Evolutionary conservation across 192 early-diverging fungal species (phyloP).

Genomic region (Coemansia sp.): DNA sequence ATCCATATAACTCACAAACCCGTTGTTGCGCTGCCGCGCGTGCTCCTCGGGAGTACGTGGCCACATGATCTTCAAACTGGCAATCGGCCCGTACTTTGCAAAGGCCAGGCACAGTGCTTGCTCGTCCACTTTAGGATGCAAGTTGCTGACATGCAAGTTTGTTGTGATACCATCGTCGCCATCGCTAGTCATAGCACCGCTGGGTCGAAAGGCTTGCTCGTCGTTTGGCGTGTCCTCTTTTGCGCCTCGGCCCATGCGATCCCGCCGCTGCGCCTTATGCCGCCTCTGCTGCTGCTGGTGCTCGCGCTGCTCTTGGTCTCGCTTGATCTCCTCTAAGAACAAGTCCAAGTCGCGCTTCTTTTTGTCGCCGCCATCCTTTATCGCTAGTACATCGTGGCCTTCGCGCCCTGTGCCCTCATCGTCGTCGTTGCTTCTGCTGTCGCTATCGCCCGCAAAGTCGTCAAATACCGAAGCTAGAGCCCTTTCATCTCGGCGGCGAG

Average conservation of each 20-base stretch:
- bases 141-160: conserved; percentile 84
- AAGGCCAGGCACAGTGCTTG: conserved; percentile 74
- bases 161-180: conserved; percentile 76
- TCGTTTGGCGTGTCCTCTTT: not conserved
- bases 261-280: conserved; percentile 19
- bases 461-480: not conserved
- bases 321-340: conserved; percentile 86
- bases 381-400: not conserved
- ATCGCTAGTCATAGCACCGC: conserved; percentile 21
- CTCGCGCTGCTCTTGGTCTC: conserved; percentile 71
- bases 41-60: conserved; percentile 84
- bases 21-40: conserved; percentile 76
- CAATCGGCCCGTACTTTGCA: conserved; percentile 83
- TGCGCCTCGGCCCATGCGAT: conserved; percentile 2
- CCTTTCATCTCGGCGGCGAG: not conserved
- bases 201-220: conserved; percentile 2
- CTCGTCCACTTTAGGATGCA: conserved; percentile 77
- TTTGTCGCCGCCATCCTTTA: conserved; percentile 24
- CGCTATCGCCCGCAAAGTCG: too few relatives aligned
- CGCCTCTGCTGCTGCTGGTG: conserved; percentile 53
- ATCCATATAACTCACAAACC: conserved; percentile 92
- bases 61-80: conserved; percentile 96
- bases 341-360: conserved; percentile 82
- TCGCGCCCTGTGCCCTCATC: not conserved
- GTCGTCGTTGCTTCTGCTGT: not conserved